Base-by-base conservation (phyloP, 345 rosid species). In the Erysimum cheiranthoides region DNA sequence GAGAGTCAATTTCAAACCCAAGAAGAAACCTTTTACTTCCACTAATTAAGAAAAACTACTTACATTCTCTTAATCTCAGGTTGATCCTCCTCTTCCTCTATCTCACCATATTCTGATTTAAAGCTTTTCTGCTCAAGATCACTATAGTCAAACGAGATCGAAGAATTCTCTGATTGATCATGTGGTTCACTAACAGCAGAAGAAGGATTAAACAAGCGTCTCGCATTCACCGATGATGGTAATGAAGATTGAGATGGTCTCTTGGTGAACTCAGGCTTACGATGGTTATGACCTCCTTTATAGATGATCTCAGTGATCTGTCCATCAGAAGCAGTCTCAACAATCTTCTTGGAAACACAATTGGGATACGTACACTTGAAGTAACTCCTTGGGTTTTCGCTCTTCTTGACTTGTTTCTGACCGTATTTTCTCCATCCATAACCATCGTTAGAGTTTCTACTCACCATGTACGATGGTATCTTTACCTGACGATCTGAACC, bases 401-500 rank as follows among this genome's bases (percentile, higher is more conserved):
- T 95, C 66, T 96, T 97, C 81, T 95, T 95, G 71, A 92, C 97
- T 78, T 90, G 95, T 70, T 92, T 95, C 74, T 95, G 97, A 7
- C 99, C 99, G 60, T 95, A 95, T 80, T 94, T 94, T 51, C 97
- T 85, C 97, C 98, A 94, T 49, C 93, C 90, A 76, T 89, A 94
- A 35, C 98, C 99, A 77, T 95, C 99, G 16, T 89, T 96, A 8
- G 97, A 83, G 80, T 78, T 87, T 60, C 84, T 86, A 68, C 79
- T 84, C 68, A 82, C 95, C 74, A 87, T 83, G 43, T 61, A 79
- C 66, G 78, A 74, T 25, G 34, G 73, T 27, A 71, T 13, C 34
- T 54, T 45, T 59, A 73, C 28, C 60, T 78, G 74, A 50, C 68
- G 74, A 45, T 76, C 45, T 70, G 80, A 17, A 64, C 72, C 76